A percentile compares a stretch with the other conserved stretches of the same genome.
Conservation (phyloP, 805 yeast genomes). For the Candida cerambycidarum region DNA sequence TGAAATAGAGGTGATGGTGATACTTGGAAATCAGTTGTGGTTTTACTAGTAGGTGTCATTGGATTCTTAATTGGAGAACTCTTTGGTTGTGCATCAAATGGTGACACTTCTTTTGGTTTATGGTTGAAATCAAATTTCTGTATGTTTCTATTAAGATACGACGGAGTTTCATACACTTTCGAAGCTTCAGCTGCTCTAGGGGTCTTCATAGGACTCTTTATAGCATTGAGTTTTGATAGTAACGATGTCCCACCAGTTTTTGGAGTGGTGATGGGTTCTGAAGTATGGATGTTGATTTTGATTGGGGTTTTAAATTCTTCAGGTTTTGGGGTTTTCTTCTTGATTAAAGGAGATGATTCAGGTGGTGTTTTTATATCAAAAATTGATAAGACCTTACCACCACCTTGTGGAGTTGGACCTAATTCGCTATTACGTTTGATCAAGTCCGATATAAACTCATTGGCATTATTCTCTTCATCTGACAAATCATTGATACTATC, state of each 20-base stretch:
- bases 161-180: constrained; percentile 21
- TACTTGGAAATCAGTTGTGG: constrained; percentile 27
- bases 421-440: constrained; percentile 38
- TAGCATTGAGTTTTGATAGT: constrained; percentile 10
- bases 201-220: constrained; percentile 12
- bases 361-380: constrained; percentile 59
- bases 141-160: constrained; percentile 21
- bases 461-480: constrained; percentile 6
- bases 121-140: constrained; percentile 9
- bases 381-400: constrained; percentile 72
- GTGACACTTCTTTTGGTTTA: constrained; percentile 4
- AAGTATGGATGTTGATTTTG: constrained; percentile 12
- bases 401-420: constrained; percentile 87
- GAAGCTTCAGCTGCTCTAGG: constrained; percentile 7
- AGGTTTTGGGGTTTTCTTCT: constrained; percentile 6
- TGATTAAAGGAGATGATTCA: constrained; percentile 40
- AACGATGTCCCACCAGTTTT: constrained; percentile 7
- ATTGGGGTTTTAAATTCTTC: constrained; percentile 37
- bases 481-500: constrained; percentile 8
- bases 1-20: constrained; percentile 37
- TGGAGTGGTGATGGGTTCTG: no score
- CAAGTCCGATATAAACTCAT: neutral
- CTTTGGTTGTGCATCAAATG: constrained; percentile 6
- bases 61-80: constrained; percentile 2
- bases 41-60: constrained; percentile 12